Percentiles rank a stretch among this genome's conserved stretches.
These are phyloP conservation scores for Aspergillus ostianus DNA, from an alignment of 495 filamentous ascomycete genomes.

Conservation along the genomic window DNA sequence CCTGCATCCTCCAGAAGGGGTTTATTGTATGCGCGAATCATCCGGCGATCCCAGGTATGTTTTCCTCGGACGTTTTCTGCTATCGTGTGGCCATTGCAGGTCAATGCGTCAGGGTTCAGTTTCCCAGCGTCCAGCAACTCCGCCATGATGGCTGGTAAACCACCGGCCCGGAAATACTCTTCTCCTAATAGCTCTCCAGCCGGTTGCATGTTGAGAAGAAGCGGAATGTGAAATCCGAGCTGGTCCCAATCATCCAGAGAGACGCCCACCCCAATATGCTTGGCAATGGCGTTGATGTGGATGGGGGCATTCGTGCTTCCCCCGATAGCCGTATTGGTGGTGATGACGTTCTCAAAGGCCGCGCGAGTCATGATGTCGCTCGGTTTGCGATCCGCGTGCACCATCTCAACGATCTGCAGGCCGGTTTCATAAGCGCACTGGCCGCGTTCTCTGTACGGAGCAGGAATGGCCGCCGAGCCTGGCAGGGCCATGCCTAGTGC, in stretches of 20 bases:
- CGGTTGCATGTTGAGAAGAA: slow-evolving; percentile 55
- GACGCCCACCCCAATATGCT: slow-evolving; percentile 51
- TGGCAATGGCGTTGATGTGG: slow-evolving; percentile 54
- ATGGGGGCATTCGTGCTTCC: slow-evolving; percentile 58
- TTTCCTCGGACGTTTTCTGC: slow-evolving; percentile 42
- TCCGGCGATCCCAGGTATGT: slow-evolving; percentile 43
- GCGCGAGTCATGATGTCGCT: slow-evolving; percentile 55
- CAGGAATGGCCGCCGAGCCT: slow-evolving; percentile 54
- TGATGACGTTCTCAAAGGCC: slow-evolving; percentile 56
- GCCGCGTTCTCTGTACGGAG: slow-evolving; percentile 49
- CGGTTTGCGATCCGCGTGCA: slow-evolving; percentile 51
- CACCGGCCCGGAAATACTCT: slow-evolving; percentile 54
- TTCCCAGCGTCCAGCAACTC: slow-evolving; percentile 49
- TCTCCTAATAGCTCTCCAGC: slow-evolving; percentile 52
- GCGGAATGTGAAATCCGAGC: slow-evolving; percentile 47
- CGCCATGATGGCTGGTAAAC: slow-evolving; percentile 53
- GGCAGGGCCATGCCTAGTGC: slow-evolving; percentile 57
- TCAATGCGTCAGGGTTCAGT: slow-evolving; percentile 38
- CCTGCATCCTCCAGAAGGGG: slow-evolving; percentile 50
- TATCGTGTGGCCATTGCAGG: slow-evolving; percentile 43
- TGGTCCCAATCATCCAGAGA: slow-evolving; percentile 54
- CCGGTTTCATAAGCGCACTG: slow-evolving; percentile 56
- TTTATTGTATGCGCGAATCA: slow-evolving; percentile 44
- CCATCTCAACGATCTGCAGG: slow-evolving; percentile 54
- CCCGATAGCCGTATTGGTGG: slow-evolving; percentile 52